Base-by-base conservation (phyloP, 2,329 filamentous ascomycete species). In the Ascochyta fabae region DNA sequence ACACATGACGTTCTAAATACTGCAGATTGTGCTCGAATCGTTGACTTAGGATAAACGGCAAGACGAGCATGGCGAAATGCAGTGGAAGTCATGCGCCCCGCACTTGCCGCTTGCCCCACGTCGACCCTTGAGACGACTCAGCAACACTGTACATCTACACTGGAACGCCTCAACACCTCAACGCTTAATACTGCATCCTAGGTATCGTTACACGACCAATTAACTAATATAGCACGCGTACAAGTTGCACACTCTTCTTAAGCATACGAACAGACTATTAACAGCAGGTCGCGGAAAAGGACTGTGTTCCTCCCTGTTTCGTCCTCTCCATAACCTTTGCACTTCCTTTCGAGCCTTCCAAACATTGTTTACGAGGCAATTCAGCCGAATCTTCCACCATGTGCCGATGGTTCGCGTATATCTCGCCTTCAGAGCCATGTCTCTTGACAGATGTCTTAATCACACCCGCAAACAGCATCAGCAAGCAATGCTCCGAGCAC, bases 391-490 rank as follows among this genome's bases (percentile, higher is more conserved):
- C 10, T 5, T 42, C 31, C 46, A 63, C 19, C 36, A 81, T 79
- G 78, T 79, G 77, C 71, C 81, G 82, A 31, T 84, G 82, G 82
- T 84, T 84, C 60, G 82, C 81, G 19, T 84, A 84, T 63, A 78
- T 85, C 52, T 83, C 81, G 1, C 75, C 77, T 0, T 76, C 72
- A 0, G 83, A 85, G 71, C 79, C 80, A 12, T 83, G 81, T 68
- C 78, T 85, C 40, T 75, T 85, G 9, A 80, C 82, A 53, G 83
- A 85, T 62, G 81, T 84, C 40, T 77, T 84, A 31, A 78, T 85
- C 53, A 77, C 73, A 0, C 77, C 77, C 5, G 72, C 70, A 23
- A 74, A 75, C 53, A 68, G 65, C 45, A 71, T 71, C 52, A 68
- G 65, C 55, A 75, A 73, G 46, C 73, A 75, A 64, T 72, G 68